Conservation (phyloP, 169 alveolate species). For the Cryptosporidium xiaoi region DNA sequence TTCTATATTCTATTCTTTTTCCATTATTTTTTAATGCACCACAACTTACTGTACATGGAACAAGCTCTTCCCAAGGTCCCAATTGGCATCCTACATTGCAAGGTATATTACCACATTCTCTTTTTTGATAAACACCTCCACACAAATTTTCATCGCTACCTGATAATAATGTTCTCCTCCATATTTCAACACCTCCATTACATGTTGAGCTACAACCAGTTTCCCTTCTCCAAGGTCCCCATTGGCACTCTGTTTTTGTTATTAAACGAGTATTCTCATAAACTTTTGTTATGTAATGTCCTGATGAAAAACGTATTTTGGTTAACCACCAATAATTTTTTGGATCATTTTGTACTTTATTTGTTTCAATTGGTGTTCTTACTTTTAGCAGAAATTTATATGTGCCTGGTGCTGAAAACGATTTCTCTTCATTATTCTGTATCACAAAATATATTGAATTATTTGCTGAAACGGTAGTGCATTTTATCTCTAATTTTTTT, state of each 20-base stretch:
- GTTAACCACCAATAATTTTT: slow-evolving; percentile 73
- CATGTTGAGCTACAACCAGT: slow-evolving; percentile 73
- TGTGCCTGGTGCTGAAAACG: slow-evolving; percentile 49
- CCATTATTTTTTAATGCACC: slow-evolving; percentile 53
- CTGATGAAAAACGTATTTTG: slow-evolving; percentile 61
- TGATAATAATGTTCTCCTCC: slow-evolving; percentile 70
- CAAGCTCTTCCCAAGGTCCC: slow-evolving; percentile 70
- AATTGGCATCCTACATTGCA: slow-evolving; percentile 71
- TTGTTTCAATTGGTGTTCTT: slow-evolving; percentile 66
- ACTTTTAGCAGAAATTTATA: slow-evolving; percentile 33
- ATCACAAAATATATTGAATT: slow-evolving; percentile 56
- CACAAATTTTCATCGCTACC: slow-evolving; percentile 62
- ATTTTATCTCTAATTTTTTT: slow-evolving; percentile 4
- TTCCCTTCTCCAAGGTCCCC: slow-evolving; percentile 75
- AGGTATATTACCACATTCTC: slow-evolving; percentile 61
- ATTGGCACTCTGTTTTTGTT: slow-evolving; percentile 54
- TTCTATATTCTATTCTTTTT: slow-evolving; percentile 61
- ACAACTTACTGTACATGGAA: slow-evolving; percentile 49
- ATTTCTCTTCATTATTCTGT: slow-evolving; percentile 20
- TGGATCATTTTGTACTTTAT: slow-evolving; percentile 67
- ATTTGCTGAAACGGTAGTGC: slow-evolving; percentile 69
- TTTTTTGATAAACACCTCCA: slow-evolving; percentile 72
- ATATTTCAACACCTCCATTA: slow-evolving; percentile 64
- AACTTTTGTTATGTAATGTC: slow-evolving; percentile 65
- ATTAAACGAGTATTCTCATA: slow-evolving; percentile 59